Percentiles rank a stretch among this genome's conserved stretches.
These are phyloP conservation scores for Phytopythium ostracodes DNA, from an alignment of 352 stramenopile species.

Conservation along the genomic window DNA sequence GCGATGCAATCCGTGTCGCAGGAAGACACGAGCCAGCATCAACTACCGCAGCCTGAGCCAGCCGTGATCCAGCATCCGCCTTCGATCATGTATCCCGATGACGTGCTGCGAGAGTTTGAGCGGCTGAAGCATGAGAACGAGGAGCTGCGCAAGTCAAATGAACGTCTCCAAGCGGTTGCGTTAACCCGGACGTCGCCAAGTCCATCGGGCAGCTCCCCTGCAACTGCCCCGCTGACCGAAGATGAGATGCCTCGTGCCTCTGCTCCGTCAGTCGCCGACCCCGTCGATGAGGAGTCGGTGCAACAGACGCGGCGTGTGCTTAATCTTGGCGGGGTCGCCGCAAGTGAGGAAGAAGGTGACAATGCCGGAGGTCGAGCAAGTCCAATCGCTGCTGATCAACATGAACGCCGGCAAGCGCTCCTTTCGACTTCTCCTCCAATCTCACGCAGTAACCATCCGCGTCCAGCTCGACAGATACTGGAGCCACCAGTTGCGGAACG, in stretches of 20 bases:
- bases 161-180: conserved; percentile 44
- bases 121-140: conserved; percentile 67
- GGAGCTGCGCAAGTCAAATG: conserved; percentile 55
- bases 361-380: no score
- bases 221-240: background rate
- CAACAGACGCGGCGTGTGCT: background rate
- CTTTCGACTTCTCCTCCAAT: background rate
- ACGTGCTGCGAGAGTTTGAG: conserved; percentile 57
- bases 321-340: background rate
- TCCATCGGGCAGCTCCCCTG: background rate
- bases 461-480: background rate
- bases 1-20: background rate
- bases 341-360: background rate
- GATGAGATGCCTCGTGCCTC: background rate
- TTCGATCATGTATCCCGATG: conserved; percentile 8
- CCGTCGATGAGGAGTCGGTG: background rate
- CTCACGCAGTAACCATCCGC: background rate
- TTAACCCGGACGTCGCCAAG: background rate
- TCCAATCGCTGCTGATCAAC: background rate
- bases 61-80: background rate
- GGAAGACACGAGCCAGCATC: background rate
- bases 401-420: background rate
- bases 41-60: background rate
- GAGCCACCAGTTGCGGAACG: background rate
- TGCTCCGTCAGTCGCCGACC: no score